Percentiles rank a stretch among this genome's conserved stretches.
phyloP scores from a whole-genome alignment of 306 rosid species.

The Calophaca sinica region DNA sequence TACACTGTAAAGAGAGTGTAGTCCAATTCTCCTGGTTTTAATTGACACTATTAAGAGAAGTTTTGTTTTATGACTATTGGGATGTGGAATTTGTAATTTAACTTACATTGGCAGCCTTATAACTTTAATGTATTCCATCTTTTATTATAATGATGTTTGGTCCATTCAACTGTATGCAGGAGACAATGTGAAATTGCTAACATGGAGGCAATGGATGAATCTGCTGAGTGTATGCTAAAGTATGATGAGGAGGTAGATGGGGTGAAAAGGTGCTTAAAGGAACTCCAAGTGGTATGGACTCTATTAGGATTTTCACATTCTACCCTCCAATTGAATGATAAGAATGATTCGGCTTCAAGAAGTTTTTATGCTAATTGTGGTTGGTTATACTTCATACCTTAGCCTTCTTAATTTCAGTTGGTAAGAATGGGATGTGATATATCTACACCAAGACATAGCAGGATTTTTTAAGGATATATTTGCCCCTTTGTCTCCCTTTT shows the following conservation, averaged over 20 bases:
- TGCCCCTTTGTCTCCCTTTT: too few species aligned
- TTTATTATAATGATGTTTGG: too few species aligned
- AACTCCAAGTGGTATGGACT: conserved; percentile 64
- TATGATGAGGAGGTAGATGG: conserved; percentile 68
- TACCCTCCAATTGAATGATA: too few species aligned
- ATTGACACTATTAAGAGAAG: neutral
- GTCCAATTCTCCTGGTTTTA: neutral
- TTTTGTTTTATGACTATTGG: neutral
- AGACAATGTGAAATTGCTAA: conserved; percentile 76
- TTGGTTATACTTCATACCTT: neutral
- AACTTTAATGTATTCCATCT: too few species aligned
- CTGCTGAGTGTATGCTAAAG: conserved; percentile 88
- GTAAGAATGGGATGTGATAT: neutral
- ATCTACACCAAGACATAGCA: neutral
- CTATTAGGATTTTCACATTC: too few species aligned
- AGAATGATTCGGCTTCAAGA: too few species aligned
- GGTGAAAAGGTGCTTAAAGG: conserved; percentile 55
- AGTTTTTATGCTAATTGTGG: neutral
- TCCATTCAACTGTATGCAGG: conserved; percentile 43
- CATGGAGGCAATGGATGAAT: conserved; percentile 83
- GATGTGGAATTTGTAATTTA: neutral
- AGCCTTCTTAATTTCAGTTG: conserved; percentile 16
- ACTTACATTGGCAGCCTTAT: too few species aligned
- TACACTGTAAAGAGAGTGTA: neutral
- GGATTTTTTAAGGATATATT: too few species aligned